A percentile compares a stretch with the other conserved stretches of the same genome.
These are phyloP conservation scores for Phytophthora europaea DNA, from an alignment of 352 stramenopile genomes.

Conservation along the genomic window DNA sequence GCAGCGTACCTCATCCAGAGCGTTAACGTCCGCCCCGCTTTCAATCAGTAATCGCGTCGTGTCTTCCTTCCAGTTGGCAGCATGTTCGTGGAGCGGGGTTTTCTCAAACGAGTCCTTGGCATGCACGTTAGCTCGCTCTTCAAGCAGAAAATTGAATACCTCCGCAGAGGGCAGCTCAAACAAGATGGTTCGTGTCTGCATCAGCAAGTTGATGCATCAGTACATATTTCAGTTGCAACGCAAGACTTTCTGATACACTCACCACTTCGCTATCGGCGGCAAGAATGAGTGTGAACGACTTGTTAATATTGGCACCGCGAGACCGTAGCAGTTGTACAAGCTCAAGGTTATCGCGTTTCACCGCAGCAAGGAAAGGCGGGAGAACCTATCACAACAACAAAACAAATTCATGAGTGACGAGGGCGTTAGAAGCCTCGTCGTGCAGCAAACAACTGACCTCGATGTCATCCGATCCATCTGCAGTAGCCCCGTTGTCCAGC, in stretches of 20 bases:
- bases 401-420: neutral
- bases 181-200: neutral
- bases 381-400: neutral
- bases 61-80: conserved; percentile 1
- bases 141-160: neutral
- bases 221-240: neutral
- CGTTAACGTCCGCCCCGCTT: neutral
- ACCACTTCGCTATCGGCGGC: neutral
- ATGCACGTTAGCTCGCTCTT: neutral
- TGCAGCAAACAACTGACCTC: neutral
- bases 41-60: neutral
- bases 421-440: too few relatives aligned
- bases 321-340: neutral
- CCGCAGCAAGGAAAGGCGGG: neutral
- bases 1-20: neutral
- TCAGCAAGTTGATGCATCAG: neutral
- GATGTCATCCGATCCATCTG: neutral
- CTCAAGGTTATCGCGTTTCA: conserved; percentile 1
- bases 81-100: neutral
- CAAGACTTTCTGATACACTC: neutral
- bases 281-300: neutral
- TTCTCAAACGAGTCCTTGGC: neutral
- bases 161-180: neutral
- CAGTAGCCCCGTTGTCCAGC: neutral
- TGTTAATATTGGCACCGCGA: neutral